These are phyloP conservation scores for Cardiospermum halicacabum DNA, from an alignment of 345 rosid genomes.

Conservation along the genomic window DNA sequence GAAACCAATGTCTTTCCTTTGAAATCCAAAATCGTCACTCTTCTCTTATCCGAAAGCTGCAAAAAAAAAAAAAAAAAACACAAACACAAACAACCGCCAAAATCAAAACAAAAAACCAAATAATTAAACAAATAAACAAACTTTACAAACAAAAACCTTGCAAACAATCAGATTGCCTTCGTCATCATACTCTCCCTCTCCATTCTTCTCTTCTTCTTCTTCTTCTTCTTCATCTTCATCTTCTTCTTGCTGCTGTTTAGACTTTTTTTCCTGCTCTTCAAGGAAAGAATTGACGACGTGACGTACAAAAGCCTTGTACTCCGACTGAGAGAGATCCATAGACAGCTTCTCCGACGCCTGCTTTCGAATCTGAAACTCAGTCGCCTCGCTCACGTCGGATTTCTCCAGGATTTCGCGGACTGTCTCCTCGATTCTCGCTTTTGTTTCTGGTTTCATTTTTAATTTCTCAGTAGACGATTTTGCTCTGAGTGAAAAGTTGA, in stretches of 20 bases:
- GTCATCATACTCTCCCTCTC: slow-evolving; percentile 54
- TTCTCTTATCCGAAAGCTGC: slow-evolving; percentile 71
- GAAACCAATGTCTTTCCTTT: slow-evolving; percentile 74
- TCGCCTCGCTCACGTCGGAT: slow-evolving; percentile 62
- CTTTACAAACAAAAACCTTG: slow-evolving; percentile 80
- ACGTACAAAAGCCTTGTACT: slow-evolving; percentile 58
- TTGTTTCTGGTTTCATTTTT: slow-evolving; percentile 49
- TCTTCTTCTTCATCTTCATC: slow-evolving; percentile 18
- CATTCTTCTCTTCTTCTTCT: slow-evolving; percentile 18
- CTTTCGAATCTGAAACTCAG: slow-evolving; percentile 74
- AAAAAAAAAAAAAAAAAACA: background rate
- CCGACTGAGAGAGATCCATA: slow-evolving; percentile 58
- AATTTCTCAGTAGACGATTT: background rate
- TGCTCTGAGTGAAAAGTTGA: background rate
- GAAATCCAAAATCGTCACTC: slow-evolving; percentile 83
- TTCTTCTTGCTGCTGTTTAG: slow-evolving; percentile 19
- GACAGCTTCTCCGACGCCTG: slow-evolving; percentile 61
- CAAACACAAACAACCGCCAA: too few species aligned
- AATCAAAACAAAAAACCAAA: background rate
- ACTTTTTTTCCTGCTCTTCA: slow-evolving; percentile 51
- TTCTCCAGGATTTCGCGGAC: slow-evolving; percentile 62
- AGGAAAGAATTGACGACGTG: slow-evolving; percentile 58
- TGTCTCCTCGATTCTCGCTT: slow-evolving; percentile 41
- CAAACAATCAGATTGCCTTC: slow-evolving; percentile 81
- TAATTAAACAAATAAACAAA: slow-evolving; percentile 12